Evolutionary conservation across 2,329 filamentous ascomycete species (phyloP), one percentile per base, ranked within the genome.

Genomic region (Diaporthe helianthi): DNA sequence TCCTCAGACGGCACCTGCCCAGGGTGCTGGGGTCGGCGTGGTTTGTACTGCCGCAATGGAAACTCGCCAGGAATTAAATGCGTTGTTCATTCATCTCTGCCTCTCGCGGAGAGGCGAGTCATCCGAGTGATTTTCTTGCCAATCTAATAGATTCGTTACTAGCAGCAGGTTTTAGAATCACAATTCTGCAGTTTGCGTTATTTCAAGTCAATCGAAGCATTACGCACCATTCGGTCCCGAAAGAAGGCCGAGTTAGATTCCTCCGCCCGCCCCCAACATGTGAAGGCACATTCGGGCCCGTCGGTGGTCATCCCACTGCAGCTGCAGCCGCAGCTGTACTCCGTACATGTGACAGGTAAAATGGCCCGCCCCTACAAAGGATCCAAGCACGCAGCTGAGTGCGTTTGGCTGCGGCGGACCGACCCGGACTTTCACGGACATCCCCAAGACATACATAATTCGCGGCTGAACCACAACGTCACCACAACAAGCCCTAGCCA

Each of bases 391-490:
- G 2, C 7, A 44, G 36, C 29, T 15, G 36, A 12, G 13, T 38
- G 36, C 36, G 13, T 38, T 38, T 12, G 9, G 36, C 36, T 38
- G 26, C 22, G 12, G 19, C 69, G 69, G 69, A 44, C 69, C 41
- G 67, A 71, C 67, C 31, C 69, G 69, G 69, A 71, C 69, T 64
- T 41, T 64, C 19, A 17, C 69, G 69, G 69, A 71, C 69, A 69
- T 71, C 69, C 69, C 69, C 69, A 71, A 54, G 52, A 31, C n/a
- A 60, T 69, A 69, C 67, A 66, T 66, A 69, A n/a, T n/a, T 46
- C 29, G 46, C 51, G 36, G 19, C 52, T 44, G 41, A 44, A 26
- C 22, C 15, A 17, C 36, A 44, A 22, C 31, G 44, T 44, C 36
- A n/a, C 24, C 44, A 38, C 8, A 31, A 38, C 8, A 31, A 17